Evolutionary conservation across 371 early-diverging fungal genomes (phyloP).

Genomic region (Mortierella sp.): DNA sequence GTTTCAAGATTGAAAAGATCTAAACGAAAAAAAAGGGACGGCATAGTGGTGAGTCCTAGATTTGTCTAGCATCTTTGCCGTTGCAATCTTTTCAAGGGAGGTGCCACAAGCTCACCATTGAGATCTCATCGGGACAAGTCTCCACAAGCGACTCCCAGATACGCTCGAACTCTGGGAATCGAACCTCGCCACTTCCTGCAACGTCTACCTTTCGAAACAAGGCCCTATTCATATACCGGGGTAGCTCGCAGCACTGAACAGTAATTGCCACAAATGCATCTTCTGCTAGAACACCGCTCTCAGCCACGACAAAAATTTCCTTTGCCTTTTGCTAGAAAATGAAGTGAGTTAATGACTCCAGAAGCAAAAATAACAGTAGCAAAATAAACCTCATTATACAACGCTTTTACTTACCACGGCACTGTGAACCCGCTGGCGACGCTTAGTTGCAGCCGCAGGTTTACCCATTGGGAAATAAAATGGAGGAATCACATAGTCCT

Average conservation of each 20-base stretch:
- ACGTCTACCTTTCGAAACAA: constrained; percentile 67
- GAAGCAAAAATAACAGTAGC: background rate
- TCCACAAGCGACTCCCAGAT: constrained; percentile 43
- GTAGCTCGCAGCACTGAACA: constrained; percentile 65
- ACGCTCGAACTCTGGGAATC: constrained; percentile 38
- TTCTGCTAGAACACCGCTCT: constrained; percentile 57
- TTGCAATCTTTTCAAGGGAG: background rate
- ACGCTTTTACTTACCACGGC: constrained; percentile 48
- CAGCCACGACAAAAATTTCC: constrained; percentile 48
- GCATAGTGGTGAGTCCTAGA: constrained; percentile 21
- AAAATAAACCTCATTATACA: background rate
- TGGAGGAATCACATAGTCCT: constrained; percentile 50
- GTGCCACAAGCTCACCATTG: constrained; percentile 27
- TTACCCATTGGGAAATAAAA: constrained; percentile 62
- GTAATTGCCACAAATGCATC: constrained; percentile 66
- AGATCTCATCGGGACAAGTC: constrained; percentile 38
- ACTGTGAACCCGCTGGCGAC: constrained; percentile 37
- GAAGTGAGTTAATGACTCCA: background rate
- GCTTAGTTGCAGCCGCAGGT: constrained; percentile 50
- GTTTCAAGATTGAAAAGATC: constrained; percentile 42
- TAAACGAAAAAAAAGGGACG: constrained; percentile 14
- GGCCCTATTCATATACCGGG: constrained; percentile 72
- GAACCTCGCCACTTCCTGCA: constrained; percentile 30
- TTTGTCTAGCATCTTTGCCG: background rate
- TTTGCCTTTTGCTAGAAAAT: constrained; percentile 25